Conservation (phyloP, 176 grass and related monocot genomes). For the Dactylis glomerata region DNA sequence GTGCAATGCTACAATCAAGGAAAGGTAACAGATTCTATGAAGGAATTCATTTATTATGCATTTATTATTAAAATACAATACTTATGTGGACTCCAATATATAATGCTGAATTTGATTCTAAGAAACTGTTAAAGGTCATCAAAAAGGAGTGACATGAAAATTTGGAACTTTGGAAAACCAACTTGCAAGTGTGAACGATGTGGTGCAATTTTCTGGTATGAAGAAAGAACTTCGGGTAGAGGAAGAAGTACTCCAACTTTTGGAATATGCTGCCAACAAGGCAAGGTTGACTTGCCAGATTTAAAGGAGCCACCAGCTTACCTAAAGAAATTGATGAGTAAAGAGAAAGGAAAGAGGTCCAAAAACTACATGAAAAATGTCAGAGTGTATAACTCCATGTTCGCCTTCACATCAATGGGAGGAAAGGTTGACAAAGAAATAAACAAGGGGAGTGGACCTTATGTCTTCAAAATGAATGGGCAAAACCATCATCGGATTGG, state of each 20-base stretch:
- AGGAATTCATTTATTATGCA: too few relatives aligned
- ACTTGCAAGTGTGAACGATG: constrained; percentile 15
- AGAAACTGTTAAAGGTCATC: not conserved
- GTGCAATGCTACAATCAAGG: not conserved
- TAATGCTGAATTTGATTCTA: not conserved
- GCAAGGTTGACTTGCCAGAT: not conserved
- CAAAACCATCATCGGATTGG: constrained; percentile 21
- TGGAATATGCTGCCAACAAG: constrained; percentile 7
- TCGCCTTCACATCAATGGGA: constrained; percentile 32
- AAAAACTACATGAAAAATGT: constrained; percentile 16
- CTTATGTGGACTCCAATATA: too few relatives aligned
- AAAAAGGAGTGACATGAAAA: not conserved
- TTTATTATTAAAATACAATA: too few relatives aligned
- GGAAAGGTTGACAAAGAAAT: not conserved
- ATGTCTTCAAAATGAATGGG: constrained; percentile 8
- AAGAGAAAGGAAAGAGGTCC: not conserved
- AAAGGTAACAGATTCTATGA: not conserved
- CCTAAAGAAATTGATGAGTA: not conserved
- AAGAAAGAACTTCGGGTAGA: not conserved
- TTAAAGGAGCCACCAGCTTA: not conserved
- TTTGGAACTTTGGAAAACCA: not conserved
- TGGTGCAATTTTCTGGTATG: constrained; percentile 14
- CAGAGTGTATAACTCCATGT: constrained; percentile 39
- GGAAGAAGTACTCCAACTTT: not conserved
- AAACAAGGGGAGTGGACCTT: not conserved